Conservation (phyloP, 345 rosid species). For the Hibiscus mutabilis region DNA sequence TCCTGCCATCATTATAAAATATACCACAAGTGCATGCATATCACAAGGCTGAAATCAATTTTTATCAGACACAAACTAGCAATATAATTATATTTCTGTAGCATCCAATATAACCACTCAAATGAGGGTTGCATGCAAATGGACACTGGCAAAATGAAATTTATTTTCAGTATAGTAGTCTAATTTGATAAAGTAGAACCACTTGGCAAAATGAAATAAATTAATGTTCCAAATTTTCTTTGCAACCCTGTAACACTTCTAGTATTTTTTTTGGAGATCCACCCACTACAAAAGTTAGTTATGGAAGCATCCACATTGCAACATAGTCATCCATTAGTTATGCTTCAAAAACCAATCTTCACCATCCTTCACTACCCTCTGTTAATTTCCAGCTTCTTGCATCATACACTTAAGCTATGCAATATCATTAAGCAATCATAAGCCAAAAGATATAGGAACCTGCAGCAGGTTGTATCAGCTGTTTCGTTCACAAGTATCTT, state of each 20-base stretch:
- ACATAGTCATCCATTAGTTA: neutral
- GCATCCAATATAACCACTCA: neutral
- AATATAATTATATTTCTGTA: neutral
- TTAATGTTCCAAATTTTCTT: neutral
- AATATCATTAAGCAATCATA: no score
- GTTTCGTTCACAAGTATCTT: neutral
- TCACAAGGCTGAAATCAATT: neutral
- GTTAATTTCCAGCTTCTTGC: slow-evolving; percentile 15
- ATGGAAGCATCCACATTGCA: neutral
- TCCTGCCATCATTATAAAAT: neutral
- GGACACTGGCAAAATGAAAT: neutral
- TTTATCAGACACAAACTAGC: neutral
- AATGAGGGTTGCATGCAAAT: neutral
- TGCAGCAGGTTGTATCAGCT: slow-evolving; percentile 3
- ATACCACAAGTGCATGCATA: neutral
- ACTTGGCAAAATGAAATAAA: neutral
- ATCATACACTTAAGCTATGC: no score
- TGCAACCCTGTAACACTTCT: neutral
- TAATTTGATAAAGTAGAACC: neutral
- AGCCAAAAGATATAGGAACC: neutral
- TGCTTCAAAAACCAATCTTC: neutral
- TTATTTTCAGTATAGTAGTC: neutral
- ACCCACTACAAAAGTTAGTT: neutral
- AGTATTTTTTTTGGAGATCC: neutral
- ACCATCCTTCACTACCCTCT: neutral